These are phyloP conservation scores for Eimeria brunetti DNA, from an alignment of 169 alveolate species.

Conservation along the genomic window DNA sequence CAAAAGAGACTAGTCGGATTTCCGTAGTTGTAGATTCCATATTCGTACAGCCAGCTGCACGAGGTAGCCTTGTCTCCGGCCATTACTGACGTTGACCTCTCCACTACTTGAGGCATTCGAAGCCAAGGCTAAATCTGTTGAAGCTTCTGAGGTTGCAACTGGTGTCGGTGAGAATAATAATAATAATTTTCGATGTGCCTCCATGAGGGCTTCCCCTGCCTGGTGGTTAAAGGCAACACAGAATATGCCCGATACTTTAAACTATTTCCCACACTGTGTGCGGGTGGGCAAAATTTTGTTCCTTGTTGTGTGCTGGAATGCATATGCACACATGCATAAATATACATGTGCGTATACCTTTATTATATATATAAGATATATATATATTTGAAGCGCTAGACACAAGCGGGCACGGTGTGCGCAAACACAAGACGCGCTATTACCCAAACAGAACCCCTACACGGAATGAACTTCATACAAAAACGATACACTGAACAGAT, in stretches of 20 bases:
- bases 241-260: neutral
- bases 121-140: neutral
- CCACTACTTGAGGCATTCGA: neutral
- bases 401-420: no score
- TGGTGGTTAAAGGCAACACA: neutral
- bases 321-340: no score
- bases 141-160: neutral
- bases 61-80: neutral
- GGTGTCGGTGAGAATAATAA: neutral
- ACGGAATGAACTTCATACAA: neutral
- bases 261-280: neutral
- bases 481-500: neutral
- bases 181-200: neutral
- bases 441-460: neutral
- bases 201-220: neutral
- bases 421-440: neutral
- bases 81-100: neutral
- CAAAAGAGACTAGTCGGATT: neutral
- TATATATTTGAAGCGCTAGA: neutral
- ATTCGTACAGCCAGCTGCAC: no score
- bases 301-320: no score
- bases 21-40: neutral
- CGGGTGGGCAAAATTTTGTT: neutral
- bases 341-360: no score
- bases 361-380: no score